Evolutionary conservation across 2,329 filamentous ascomycete species (phyloP).

Genomic region (Tolypocladium ovalisporum): DNA sequence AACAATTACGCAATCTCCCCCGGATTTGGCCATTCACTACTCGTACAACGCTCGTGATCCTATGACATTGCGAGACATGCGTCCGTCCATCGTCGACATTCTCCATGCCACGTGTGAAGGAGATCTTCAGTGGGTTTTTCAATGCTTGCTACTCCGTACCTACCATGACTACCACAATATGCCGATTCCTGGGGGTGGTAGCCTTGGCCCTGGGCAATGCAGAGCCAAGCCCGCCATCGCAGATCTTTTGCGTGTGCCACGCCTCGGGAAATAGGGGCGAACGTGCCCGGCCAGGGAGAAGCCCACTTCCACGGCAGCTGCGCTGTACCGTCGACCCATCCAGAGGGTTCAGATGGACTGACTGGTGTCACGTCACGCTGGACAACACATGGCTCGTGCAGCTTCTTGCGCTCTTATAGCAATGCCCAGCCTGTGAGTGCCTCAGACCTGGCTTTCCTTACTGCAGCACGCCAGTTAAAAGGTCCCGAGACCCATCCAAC

Average conservation of each 20-base stretch:
- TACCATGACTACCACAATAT: not conserved
- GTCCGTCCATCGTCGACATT: not conserved
- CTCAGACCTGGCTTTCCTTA: not conserved
- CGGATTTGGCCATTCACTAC: too few relatives aligned
- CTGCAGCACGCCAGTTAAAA: not conserved
- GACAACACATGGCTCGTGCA: not conserved
- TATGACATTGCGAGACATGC: not conserved
- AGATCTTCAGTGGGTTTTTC: too few relatives aligned
- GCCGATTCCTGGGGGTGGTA: not conserved
- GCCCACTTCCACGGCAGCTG: not conserved
- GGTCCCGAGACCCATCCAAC: not conserved
- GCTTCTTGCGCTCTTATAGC: not conserved
- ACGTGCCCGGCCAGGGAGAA: too few relatives aligned
- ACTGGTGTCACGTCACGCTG: not conserved
- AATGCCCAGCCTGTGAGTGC: not conserved
- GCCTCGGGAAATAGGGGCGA: not conserved
- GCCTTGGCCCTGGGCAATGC: not conserved
- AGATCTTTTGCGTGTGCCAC: not conserved
- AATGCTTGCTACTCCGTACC: not conserved
- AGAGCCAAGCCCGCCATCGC: not conserved
- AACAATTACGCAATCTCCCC: too few relatives aligned
- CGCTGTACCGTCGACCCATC: too few relatives aligned
- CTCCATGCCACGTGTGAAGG: not conserved
- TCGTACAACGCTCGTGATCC: not conserved
- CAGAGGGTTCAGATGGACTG: not conserved